A percentile compares a stretch with the other conserved stretches of the same genome.
These are phyloP conservation scores for Dacryopinax primogenitus DNA, from an alignment of 768 basidiomycete genomes.

Conservation along the genomic window DNA sequence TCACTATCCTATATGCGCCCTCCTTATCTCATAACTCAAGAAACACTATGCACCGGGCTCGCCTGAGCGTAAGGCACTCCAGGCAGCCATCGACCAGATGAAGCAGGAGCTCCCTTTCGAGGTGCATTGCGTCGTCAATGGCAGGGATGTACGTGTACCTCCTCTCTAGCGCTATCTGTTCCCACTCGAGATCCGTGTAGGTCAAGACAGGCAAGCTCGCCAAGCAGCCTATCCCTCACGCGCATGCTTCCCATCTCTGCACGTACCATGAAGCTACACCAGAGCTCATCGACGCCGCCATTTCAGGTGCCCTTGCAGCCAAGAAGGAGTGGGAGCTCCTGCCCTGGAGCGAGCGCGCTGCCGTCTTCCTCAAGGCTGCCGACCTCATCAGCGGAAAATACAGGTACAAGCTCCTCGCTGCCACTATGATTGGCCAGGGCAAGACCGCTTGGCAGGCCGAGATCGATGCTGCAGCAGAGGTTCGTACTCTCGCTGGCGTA, in stretches of 20 bases:
- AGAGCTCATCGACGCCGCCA: slow-evolving; percentile 60
- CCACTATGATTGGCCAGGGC: slow-evolving; percentile 95
- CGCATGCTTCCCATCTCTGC: slow-evolving; percentile 71
- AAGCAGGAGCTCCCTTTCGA: slow-evolving; percentile 74
- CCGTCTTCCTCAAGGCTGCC: slow-evolving; percentile 96
- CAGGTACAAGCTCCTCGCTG: slow-evolving; percentile 85
- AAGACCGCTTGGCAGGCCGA: slow-evolving; percentile 99
- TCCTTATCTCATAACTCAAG: slow-evolving; percentile 29
- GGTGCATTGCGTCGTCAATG: slow-evolving; percentile 86
- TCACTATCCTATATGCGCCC: background rate
- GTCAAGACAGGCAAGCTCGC: slow-evolving; percentile 67
- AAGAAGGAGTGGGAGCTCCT: slow-evolving; percentile 83
- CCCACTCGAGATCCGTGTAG: slow-evolving; percentile 28
- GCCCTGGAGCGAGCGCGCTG: slow-evolving; percentile 94
- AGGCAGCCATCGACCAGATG: slow-evolving; percentile 67
- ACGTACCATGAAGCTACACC: slow-evolving; percentile 80
- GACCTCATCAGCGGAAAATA: slow-evolving; percentile 94
- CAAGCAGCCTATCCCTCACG: slow-evolving; percentile 73
- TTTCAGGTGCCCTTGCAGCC: slow-evolving; percentile 75
- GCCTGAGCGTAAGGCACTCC: slow-evolving; percentile 56
- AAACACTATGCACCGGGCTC: slow-evolving; percentile 67
- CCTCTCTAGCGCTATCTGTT: slow-evolving; percentile 7
- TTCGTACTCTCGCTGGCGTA: slow-evolving; percentile 27
- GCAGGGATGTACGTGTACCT: slow-evolving; percentile 49
- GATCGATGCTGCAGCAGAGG: slow-evolving; percentile 98